Base-by-base conservation (phyloP, 208 protist genomes). In the Leishmania guyanensis region DNA sequence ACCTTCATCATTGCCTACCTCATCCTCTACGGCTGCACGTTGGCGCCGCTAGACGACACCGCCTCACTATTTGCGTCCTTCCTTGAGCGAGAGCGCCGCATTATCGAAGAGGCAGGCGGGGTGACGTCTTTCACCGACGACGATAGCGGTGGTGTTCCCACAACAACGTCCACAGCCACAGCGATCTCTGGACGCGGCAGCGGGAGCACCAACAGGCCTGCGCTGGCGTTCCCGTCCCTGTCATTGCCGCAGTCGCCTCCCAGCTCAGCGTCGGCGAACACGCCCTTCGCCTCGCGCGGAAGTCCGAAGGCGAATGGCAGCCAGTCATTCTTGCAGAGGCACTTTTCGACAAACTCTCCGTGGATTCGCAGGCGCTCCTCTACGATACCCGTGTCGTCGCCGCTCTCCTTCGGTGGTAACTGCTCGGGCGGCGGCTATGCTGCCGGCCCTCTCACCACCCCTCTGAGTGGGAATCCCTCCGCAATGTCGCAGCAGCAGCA, bases 1-100 rank as follows among this genome's bases (percentile, higher is more conserved):
- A 87, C 90, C 33, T 88, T 96, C 66, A 77, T 97, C 12, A 78
- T 97, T 26, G 92, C 91, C 20, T 97, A 97, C 56, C 81, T 96
- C 54, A 96, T 97, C 39, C 84, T 97, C 33, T 95, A 94, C 77
- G 92, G 93, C 22, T 82, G 82, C 46, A 68, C 65, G 6, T 75
- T 96, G 16, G 82, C 79, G 9, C 58, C 29, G 2, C 66, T 86
- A 68, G 75, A 78, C 50, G 82, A 86, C 58, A 68, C 75, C 16
- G 58, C 78, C 3, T 79, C 78, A 10, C 80, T 88, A 16, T 84
- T 88, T 66, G 73, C 62, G 50, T 36, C 33, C 60, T 79, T 85
- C 62, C 39, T 81, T 0, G 86, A 83, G 79, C 71, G 75, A 17
- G 81, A 86, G 65, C 62, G 75, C 39, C 14, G 46, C 36, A 64